Evolutionary conservation across 1,139 yeast genomes (phyloP).

Genomic region (Arxiozyma heterogenica): DNA sequence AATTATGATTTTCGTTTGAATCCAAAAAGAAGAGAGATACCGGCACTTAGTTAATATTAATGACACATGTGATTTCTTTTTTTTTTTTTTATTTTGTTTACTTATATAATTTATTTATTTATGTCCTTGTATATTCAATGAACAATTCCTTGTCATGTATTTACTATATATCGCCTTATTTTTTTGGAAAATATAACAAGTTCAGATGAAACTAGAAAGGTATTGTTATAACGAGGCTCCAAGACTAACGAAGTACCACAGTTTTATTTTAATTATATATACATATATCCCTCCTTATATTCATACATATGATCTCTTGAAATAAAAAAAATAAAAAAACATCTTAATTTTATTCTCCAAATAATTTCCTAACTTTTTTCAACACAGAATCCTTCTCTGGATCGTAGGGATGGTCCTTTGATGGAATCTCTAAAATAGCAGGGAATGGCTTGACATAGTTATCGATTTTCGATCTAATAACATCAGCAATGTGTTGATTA

Average conservation of each 20-base stretch:
- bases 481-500: constrained; percentile 92
- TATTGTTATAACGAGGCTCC: no score
- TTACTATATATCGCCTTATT: no score
- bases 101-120: no score
- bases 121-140: background rate
- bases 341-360: constrained; percentile 57
- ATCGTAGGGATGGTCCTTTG: constrained; percentile 95
- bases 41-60: background rate
- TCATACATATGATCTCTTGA: background rate
- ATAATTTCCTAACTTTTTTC: constrained; percentile 86
- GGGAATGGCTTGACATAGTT: constrained; percentile 87
- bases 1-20: constrained; percentile 1
- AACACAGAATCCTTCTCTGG: constrained; percentile 96
- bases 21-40: background rate
- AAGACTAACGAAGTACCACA: background rate
- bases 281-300: no score
- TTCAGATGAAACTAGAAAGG: background rate
- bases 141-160: no score
- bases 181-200: background rate
- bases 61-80: no score
- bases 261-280: no score
- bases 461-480: constrained; percentile 76
- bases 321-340: no score
- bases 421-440: constrained; percentile 91
- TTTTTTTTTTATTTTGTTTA: background rate